A percentile compares a stretch with the other conserved stretches of the same genome.
These are phyloP conservation scores for Chlorella vulgaris DNA, from an alignment of 139 green algal genomes.

Conservation along the genomic window DNA sequence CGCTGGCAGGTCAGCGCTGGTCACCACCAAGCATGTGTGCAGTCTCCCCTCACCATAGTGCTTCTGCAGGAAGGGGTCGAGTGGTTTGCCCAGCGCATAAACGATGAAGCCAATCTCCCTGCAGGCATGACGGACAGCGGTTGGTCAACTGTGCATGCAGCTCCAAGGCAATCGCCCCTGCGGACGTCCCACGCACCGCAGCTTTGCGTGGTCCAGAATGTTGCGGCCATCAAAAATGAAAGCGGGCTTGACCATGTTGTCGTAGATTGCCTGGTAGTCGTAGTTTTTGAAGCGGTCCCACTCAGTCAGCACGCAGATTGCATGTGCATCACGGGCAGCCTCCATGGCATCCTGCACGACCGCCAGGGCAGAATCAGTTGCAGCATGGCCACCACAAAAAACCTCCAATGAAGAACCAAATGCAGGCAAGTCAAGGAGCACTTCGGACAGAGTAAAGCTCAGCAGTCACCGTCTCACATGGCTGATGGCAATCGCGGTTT, in stretches of 20 bases:
- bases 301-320: constrained; percentile 94
- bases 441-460: too few relatives aligned
- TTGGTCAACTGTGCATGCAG: not conserved
- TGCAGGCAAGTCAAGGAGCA: not conserved
- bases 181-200: constrained; percentile 61
- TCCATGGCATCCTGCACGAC: constrained; percentile 57
- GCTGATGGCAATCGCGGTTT: constrained; percentile 64
- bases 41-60: constrained; percentile 31
- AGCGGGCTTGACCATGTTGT: constrained; percentile 96
- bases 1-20: too few relatives aligned
- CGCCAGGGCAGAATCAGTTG: not conserved
- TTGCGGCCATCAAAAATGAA: constrained; percentile 99
- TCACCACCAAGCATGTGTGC: too few relatives aligned
- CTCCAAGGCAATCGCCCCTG: too few relatives aligned
- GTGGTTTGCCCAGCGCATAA: constrained; percentile 97
- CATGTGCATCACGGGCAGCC: constrained; percentile 81
- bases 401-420: not conserved
- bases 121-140: not conserved
- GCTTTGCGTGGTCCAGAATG: constrained; percentile 89
- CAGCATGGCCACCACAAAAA: not conserved
- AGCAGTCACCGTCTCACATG: constrained; percentile 8
- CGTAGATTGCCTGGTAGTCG: constrained; percentile 71
- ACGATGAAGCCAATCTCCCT: constrained; percentile 96
- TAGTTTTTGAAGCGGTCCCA: constrained; percentile 98
- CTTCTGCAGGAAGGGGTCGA: constrained; percentile 96